These are phyloP conservation scores for Arabis alpina DNA, from an alignment of 345 rosid genomes.

Conservation along the genomic window DNA sequence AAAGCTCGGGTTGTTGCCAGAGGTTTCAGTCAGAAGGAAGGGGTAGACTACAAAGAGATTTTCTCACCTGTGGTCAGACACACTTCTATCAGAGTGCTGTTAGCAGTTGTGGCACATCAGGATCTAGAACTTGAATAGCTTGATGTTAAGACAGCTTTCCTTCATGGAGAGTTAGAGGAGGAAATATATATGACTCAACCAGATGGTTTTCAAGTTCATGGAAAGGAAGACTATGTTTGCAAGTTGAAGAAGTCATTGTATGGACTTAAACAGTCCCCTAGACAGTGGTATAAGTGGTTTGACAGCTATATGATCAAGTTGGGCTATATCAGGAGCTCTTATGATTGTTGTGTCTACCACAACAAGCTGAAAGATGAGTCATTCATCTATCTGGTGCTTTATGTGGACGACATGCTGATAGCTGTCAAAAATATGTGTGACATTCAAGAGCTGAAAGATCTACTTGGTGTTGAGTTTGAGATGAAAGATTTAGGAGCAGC, in stretches of 20 bases:
- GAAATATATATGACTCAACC: not conserved
- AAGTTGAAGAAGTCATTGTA: not conserved
- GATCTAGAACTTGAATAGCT: not conserved
- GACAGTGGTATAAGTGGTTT: not conserved
- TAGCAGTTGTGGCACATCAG: not conserved
- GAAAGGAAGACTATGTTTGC: not conserved
- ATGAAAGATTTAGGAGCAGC: not conserved
- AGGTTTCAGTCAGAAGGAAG: not conserved
- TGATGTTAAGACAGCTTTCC: not conserved
- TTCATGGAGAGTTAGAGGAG: not conserved
- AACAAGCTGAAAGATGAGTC: not conserved
- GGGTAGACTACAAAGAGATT: constrained; percentile 3
- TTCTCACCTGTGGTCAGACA: not conserved
- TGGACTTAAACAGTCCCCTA: not conserved
- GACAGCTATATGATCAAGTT: not conserved
- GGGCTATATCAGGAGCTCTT: not conserved
- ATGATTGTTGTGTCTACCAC: not conserved
- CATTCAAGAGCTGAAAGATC: not conserved
- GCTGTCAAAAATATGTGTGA: not conserved
- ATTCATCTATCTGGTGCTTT: not conserved
- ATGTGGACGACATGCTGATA: constrained; percentile 3
- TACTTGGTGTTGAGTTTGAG: constrained; percentile 5
- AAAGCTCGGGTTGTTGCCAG: constrained; percentile 5
- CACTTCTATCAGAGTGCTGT: not conserved
- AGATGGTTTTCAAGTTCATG: not conserved